Conservation (phyloP, 2,329 filamentous ascomycete genomes). For the Camptophora hylomeconis region DNA sequence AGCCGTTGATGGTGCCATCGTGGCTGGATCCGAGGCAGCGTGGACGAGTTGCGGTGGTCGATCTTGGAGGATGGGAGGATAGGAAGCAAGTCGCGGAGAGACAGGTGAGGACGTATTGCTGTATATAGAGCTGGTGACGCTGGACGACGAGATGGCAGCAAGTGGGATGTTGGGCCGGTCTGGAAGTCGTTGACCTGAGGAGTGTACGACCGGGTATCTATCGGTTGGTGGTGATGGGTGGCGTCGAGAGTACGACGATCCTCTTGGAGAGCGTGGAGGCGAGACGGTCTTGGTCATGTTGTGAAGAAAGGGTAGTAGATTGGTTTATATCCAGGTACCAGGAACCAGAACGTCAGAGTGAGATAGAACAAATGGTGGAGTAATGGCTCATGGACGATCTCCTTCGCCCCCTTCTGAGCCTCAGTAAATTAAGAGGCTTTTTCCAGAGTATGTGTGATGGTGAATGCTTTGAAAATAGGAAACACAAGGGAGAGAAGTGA, state of each 20-base stretch:
- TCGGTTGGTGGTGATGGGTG: conserved; percentile 6
- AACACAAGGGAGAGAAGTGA: conserved; percentile 16
- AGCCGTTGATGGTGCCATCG: conserved; percentile 15
- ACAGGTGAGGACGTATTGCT: too few species aligned
- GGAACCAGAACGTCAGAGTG: too few species aligned
- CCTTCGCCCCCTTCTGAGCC: conserved; percentile 18
- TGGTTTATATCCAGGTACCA: too few species aligned
- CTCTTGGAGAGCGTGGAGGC: conserved; percentile 16
- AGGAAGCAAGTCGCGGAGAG: conserved; percentile 8
- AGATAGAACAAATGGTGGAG: conserved; percentile 5
- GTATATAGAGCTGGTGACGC: conserved; percentile 6
- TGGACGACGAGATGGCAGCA: conserved; percentile 5
- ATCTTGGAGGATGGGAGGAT: conserved; percentile 7
- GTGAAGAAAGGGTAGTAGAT: conserved; percentile 15
- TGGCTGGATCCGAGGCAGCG: conserved; percentile 6
- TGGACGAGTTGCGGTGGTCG: conserved; percentile 13
- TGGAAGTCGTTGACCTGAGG: neutral
- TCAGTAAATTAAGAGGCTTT: conserved; percentile 18
- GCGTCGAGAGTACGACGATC: conserved; percentile 13
- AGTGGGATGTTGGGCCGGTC: neutral
- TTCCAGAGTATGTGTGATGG: conserved; percentile 16
- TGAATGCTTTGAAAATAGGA: conserved; percentile 8
- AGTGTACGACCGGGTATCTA: too few species aligned
- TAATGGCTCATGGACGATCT: conserved; percentile 16
- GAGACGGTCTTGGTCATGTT: conserved; percentile 13